These are phyloP conservation scores for Diaporthe ampelina DNA, from an alignment of 2,329 filamentous ascomycete species.

Conservation along the genomic window DNA sequence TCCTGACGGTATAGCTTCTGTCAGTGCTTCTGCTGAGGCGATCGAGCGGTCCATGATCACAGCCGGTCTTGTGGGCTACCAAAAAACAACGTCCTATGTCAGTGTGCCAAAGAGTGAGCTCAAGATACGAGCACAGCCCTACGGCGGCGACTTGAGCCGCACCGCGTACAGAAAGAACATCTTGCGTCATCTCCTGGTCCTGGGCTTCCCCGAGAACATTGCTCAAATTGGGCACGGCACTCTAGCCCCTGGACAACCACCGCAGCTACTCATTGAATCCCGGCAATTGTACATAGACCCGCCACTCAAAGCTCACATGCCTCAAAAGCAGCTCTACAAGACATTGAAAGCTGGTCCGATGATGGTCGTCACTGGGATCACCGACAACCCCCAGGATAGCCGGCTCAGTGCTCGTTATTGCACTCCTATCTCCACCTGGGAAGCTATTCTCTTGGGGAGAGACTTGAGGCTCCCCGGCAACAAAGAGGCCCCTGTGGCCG, in stretches of 20 bases:
- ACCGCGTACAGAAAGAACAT: not conserved
- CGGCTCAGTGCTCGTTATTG: conserved; percentile 26
- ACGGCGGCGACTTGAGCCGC: conserved; percentile 12
- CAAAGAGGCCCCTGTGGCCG: not conserved
- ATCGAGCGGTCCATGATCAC: conserved; percentile 20
- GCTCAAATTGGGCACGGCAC: conserved; percentile 29
- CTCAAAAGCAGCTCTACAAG: conserved; percentile 15
- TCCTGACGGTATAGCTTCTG: conserved; percentile 4
- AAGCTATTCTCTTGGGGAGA: conserved; percentile 24
- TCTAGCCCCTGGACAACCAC: not conserved
- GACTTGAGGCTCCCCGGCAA: not conserved
- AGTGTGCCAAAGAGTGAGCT: not conserved
- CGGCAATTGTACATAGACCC: conserved; percentile 10
- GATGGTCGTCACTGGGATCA: conserved; percentile 22
- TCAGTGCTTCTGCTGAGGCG: conserved; percentile 23
- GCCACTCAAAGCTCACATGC: conserved; percentile 5
- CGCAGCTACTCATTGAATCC: conserved; percentile 24
- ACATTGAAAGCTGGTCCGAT: conserved; percentile 16
- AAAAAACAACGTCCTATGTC: not conserved
- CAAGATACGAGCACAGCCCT: conserved; percentile 17
- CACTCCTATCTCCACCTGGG: conserved; percentile 26
- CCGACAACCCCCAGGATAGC: not conserved
- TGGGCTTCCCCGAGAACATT: conserved; percentile 34
- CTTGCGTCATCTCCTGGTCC: conserved; percentile 23
- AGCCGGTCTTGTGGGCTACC: conserved; percentile 13